Evolutionary conservation across 2,329 filamentous ascomycete species (phyloP).

Genomic region (Chlorencoelia australis): DNA sequence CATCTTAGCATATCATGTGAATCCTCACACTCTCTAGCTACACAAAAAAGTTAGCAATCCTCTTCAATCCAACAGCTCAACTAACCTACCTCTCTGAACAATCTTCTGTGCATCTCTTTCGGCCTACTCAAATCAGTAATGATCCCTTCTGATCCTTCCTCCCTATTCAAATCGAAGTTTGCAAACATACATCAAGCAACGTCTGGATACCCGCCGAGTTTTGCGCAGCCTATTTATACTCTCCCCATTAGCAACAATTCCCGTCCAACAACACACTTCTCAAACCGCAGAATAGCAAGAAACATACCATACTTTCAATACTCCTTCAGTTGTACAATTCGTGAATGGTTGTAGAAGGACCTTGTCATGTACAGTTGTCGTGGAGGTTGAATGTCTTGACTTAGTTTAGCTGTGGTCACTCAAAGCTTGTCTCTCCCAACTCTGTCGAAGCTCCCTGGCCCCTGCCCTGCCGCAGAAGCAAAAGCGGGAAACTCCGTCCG

Average conservation of each 20-base stretch:
- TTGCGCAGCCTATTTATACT: constrained; percentile 68
- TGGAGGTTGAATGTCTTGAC: too few species aligned
- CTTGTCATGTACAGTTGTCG: too few species aligned
- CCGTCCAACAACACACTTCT: not conserved
- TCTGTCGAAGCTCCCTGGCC: too few species aligned
- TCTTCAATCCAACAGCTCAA: constrained; percentile 8
- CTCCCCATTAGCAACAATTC: constrained; percentile 13
- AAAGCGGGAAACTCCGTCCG: too few species aligned
- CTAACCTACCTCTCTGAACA: constrained; percentile 76
- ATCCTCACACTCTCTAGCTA: constrained; percentile 78
- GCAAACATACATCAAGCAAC: constrained; percentile 76
- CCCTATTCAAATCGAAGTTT: not conserved
- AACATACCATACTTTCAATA: constrained; percentile 24
- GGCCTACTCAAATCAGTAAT: constrained; percentile 46
- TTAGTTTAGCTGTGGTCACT: too few species aligned
- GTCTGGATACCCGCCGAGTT: constrained; percentile 98
- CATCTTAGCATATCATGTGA: not conserved
- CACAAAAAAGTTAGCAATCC: constrained; percentile 23
- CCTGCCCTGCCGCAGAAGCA: too few species aligned
- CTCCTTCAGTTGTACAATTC: too few species aligned
- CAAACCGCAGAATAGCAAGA: not conserved
- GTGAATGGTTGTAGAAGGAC: too few species aligned
- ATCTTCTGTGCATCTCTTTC: constrained; percentile 99
- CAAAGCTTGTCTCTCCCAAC: too few species aligned
- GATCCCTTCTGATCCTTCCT: not conserved